Evolutionary conservation across 352 stramenopile genomes (phyloP).

Genomic region (Phytophthora uliginosa): DNA sequence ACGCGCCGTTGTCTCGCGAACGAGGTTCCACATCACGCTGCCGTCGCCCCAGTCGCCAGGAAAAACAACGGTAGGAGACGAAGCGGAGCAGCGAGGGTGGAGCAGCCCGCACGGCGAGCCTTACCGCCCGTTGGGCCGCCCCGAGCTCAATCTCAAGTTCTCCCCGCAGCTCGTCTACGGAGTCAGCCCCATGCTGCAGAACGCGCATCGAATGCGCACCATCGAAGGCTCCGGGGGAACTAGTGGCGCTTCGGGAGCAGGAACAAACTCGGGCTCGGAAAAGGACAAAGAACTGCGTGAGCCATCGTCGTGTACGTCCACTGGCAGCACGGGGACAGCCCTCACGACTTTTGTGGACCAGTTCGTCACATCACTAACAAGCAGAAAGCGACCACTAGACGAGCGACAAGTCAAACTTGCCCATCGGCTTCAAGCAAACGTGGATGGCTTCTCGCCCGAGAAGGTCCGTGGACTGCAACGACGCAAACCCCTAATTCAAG

Average conservation of each 20-base stretch:
- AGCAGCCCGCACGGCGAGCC: constrained; percentile 78
- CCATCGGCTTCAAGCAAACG: constrained; percentile 54
- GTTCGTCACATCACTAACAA: constrained; percentile 30
- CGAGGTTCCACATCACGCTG: constrained; percentile 65
- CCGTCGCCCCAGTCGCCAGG: constrained; percentile 1
- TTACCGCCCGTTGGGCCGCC: constrained; percentile 74
- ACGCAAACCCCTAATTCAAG: constrained; percentile 9
- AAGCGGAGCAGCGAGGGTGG: constrained; percentile 57
- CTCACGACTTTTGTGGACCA: constrained; percentile 28
- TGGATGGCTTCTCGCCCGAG: constrained; percentile 60
- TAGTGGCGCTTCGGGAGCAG: neutral
- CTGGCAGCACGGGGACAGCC: neutral
- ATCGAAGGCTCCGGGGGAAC: constrained; percentile 20
- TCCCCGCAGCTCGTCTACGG: constrained; percentile 59
- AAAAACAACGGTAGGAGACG: neutral
- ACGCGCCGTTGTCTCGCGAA: constrained; percentile 63
- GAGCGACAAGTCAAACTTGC: constrained; percentile 67
- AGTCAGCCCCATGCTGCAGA: constrained; percentile 43
- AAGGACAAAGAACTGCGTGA: constrained; percentile 32
- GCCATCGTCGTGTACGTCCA: constrained; percentile 2
- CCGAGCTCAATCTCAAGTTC: constrained; percentile 75
- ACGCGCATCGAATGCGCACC: constrained; percentile 37
- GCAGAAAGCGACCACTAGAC: constrained; percentile 47
- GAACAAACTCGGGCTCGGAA: constrained; percentile 4
- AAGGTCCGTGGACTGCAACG: constrained; percentile 43